Evolutionary conservation across 2,329 filamentous ascomycete species (phyloP).

Genomic region (Akanthomyces muscarius): DNA sequence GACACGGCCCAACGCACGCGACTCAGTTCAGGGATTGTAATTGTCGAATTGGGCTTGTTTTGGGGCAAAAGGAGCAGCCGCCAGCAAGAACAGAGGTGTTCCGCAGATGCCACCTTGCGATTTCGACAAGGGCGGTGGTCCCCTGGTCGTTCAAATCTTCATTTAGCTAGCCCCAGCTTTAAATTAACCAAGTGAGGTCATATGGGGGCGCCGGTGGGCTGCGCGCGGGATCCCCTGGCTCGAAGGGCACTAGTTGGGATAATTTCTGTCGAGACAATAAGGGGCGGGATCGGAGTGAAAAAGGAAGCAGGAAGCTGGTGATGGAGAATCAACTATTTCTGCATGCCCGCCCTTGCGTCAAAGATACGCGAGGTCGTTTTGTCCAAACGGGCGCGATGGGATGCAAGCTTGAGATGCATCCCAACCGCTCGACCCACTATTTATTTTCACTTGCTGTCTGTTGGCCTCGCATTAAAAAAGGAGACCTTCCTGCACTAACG

Average conservation of each 20-base stretch:
- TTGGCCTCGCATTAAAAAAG: no score
- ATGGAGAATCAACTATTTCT: no score
- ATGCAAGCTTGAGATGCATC: no score
- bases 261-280: background rate
- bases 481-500: no score
- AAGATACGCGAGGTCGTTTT: no score
- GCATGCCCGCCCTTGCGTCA: no score
- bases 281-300: background rate
- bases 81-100: background rate
- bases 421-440: background rate
- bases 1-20: background rate
- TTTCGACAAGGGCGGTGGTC: conserved; percentile 18
- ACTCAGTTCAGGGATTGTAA: background rate
- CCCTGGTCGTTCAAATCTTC: conserved; percentile 21
- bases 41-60: background rate
- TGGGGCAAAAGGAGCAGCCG: background rate
- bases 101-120: conserved; percentile 30
- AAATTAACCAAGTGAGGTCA: conserved; percentile 16
- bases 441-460: background rate
- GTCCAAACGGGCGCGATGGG: no score
- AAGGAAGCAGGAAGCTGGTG: no score
- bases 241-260: background rate
- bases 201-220: conserved; percentile 12
- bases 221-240: background rate
- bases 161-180: conserved; percentile 15